Percentiles rank a stretch among this genome's conserved stretches.
phyloP scores from a whole-genome alignment of 2,329 filamentous ascomycete species.

The Colletotrichum tanaceti region DNA sequence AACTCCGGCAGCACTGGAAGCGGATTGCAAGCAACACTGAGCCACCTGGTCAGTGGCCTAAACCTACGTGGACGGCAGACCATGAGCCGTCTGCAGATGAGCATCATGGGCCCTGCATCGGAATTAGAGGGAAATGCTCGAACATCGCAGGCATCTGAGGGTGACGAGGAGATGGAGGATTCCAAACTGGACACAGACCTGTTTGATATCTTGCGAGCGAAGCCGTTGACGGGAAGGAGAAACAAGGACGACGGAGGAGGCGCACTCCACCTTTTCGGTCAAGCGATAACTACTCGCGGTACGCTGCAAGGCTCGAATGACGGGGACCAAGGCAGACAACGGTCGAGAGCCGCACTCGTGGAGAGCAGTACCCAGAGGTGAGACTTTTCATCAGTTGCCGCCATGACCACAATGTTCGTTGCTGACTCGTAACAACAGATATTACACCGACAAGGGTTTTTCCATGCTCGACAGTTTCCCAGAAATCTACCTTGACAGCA shows the following conservation, averaged over 20 bases:
- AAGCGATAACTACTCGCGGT: constrained; percentile 51
- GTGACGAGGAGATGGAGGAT: constrained; percentile 47
- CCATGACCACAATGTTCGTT: not conserved
- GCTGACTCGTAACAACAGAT: constrained; percentile 51
- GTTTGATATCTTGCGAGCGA: constrained; percentile 43
- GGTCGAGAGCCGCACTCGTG: constrained; percentile 17
- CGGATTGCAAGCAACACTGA: constrained; percentile 61
- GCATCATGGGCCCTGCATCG: constrained; percentile 56
- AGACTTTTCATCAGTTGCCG: not conserved
- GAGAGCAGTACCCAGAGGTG: constrained; percentile 33
- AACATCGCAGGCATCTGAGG: constrained; percentile 41
- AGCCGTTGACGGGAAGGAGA: constrained; percentile 34
- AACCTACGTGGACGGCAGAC: constrained; percentile 83
- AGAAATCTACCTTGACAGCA: constrained; percentile 69
- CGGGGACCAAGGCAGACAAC: constrained; percentile 34
- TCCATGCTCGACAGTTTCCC: constrained; percentile 89
- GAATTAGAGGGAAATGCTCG: constrained; percentile 39
- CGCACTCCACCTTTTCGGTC: constrained; percentile 55
- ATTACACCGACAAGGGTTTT: constrained; percentile 69
- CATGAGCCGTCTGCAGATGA: constrained; percentile 80
- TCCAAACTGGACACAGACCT: constrained; percentile 49
- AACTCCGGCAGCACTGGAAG: constrained; percentile 54
- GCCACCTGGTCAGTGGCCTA: constrained; percentile 72
- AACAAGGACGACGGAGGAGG: not conserved
- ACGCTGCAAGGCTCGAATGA: constrained; percentile 16